Evolutionary conservation across 2,329 filamentous ascomycete species (phyloP), one percentile per base, ranked within the genome.

Genomic region (Colletotrichum sp.): DNA sequence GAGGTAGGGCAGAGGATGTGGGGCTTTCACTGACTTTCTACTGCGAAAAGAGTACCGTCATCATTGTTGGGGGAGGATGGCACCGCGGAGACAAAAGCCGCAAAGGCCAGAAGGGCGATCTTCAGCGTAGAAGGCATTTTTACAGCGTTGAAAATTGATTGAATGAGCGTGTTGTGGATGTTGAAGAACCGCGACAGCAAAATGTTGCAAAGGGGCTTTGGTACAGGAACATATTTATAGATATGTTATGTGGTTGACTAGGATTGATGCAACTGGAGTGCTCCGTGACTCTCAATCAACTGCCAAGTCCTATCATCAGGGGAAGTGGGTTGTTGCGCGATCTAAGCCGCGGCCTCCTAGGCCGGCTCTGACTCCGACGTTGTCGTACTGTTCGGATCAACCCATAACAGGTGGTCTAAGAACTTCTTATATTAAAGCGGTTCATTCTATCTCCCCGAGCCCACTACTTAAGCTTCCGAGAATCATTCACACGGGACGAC

Each of bases 61-160:
- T 71, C 68, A 22, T 32, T 26, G 26, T 63, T 64, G 3, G 59
- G 28, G 8, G 68, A 64, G 36, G 59, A 71, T 52, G 59, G 68
- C 16, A 71, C 39, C n/a, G 68, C 59, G 6, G 59, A 2, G 5
- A 52, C 68, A 18, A 71, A 3, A 16, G 39, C 26, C 2, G 22
- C 34, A 4, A 65, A 32, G 39, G 59, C 59, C 13, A 71, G 16
- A 18, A 71, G 1, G 15, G 36, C 10, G 15, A 65, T 65, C 15
- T 71, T 71, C 10, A 65, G 15, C 10, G 36, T 65, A 12, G 59
- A 34, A 39, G 59, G 59, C 62, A 65, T 39, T 15, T 28, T 39
- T 6, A 2, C 32, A 10, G 62, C n/a, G 18, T 44, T n/a, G 22
- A 9, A 4, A 18, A 4, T 10, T 16, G 8, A 16, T n/a, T 26